phyloP scores from a whole-genome alignment of 2,329 filamentous ascomycete species.

The Neophaeococcomyces mojaviensis region DNA sequence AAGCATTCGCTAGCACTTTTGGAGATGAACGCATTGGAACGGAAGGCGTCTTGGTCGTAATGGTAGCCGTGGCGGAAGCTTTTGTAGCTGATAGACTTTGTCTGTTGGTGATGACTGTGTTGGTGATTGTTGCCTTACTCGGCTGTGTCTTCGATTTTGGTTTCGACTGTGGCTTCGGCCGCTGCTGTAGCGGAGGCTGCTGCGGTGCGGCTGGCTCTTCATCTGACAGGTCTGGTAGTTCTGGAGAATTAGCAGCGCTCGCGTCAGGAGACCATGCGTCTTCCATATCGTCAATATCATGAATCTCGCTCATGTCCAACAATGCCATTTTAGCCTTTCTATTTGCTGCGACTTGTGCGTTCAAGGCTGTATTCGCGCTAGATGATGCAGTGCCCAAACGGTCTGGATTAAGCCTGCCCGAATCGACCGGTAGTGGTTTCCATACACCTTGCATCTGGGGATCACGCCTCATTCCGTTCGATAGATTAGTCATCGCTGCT shows the following conservation, averaged over 20 bases:
- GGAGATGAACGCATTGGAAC: background rate
- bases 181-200: background rate
- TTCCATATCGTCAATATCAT: conserved; percentile 21
- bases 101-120: background rate
- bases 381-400: conserved; percentile 3
- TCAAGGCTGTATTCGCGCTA: conserved; percentile 4
- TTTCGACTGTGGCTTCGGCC: no score
- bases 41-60: background rate
- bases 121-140: background rate
- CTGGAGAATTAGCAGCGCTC: background rate
- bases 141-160: conserved; percentile 1
- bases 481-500: background rate
- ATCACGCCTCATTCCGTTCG: background rate
- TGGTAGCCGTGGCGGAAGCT: background rate
- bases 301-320: conserved; percentile 23
- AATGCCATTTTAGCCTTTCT: conserved; percentile 28
- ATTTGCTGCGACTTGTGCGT: conserved; percentile 26
- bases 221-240: background rate
- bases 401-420: background rate
- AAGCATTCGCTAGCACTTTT: background rate
- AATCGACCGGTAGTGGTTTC: background rate
- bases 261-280: conserved; percentile 14
- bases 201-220: background rate
- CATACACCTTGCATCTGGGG: background rate
- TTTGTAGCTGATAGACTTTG: background rate